Evolutionary conservation across 352 stramenopile genomes (phyloP).

Genomic region (Pythium monospermum): DNA sequence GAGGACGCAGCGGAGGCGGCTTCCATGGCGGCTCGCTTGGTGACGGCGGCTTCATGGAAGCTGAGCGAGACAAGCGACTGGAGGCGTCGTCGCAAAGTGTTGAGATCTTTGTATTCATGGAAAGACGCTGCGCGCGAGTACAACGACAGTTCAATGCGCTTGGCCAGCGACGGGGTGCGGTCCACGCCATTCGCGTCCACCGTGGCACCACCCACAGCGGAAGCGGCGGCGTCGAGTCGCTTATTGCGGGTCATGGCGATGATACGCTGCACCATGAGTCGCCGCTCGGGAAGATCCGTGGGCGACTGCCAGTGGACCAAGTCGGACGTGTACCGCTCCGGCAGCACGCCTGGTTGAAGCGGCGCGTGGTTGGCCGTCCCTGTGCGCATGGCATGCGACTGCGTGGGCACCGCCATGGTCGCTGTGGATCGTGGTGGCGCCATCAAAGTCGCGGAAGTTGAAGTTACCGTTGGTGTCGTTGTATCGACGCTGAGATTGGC

Average conservation of each 20-base stretch:
- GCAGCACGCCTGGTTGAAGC: conserved; percentile 50
- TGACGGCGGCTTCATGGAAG: conserved; percentile 77
- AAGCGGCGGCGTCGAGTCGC: conserved; percentile 25
- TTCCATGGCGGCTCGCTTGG: conserved; percentile 32
- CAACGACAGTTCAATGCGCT: conserved; percentile 82
- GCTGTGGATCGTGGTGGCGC: conserved; percentile 9
- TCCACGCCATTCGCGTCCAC: conserved; percentile 32
- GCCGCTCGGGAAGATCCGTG: conserved; percentile 65
- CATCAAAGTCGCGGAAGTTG: too few species aligned
- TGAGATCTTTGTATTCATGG: conserved; percentile 81
- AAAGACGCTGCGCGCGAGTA: conserved; percentile 81
- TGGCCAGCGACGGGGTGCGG: conserved; percentile 74
- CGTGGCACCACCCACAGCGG: conserved; percentile 15
- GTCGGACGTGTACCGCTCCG: conserved; percentile 73
- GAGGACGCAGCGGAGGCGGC: too few species aligned
- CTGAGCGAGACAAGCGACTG: conserved; percentile 85
- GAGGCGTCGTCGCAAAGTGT: conserved; percentile 70
- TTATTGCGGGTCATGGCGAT: conserved; percentile 83
- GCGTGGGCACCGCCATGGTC: conserved; percentile 11
- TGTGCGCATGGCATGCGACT: conserved; percentile 38
- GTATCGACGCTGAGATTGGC: conserved; percentile 75
- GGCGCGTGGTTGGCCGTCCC: conserved; percentile 39
- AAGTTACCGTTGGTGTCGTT: too few species aligned
- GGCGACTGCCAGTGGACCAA: conserved; percentile 82
- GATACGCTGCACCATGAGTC: conserved; percentile 84